Conservation (phyloP, 345 rosid genomes). For the Pelargonium nanum region DNA sequence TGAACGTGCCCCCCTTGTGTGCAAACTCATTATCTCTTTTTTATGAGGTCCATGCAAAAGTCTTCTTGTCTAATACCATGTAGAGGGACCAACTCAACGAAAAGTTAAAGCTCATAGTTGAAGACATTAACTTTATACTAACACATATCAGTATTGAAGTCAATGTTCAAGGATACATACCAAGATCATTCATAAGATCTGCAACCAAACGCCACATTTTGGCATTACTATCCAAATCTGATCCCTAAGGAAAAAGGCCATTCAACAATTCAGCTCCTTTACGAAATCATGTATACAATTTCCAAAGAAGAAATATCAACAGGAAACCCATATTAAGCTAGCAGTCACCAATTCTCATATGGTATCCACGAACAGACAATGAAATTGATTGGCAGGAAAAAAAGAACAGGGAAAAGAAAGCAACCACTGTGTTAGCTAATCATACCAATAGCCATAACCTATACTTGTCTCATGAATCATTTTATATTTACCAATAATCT, state of each 20-base stretch:
- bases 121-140: neutral
- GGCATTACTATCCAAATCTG: slow-evolving; percentile 82
- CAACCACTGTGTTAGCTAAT: neutral
- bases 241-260: slow-evolving; percentile 44
- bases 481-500: neutral
- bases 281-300: neutral
- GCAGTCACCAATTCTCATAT: neutral
- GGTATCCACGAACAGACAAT: neutral
- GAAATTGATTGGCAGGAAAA: neutral
- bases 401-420: neutral
- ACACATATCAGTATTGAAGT: slow-evolving; percentile 1
- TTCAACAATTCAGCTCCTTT: slow-evolving; percentile 2
- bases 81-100: no score
- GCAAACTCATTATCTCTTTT: no score
- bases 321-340: neutral
- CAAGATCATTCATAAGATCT: slow-evolving; percentile 90
- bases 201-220: slow-evolving; percentile 98
- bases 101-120: no score
- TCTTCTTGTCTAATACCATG: no score
- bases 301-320: neutral
- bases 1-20: no score
- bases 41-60: no score
- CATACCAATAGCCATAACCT: neutral
- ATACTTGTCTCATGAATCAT: neutral
- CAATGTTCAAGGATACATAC: slow-evolving; percentile 25